Percentiles rank a stretch among this genome's conserved stretches.
Conservation (phyloP, 2,329 filamentous ascomycete genomes). For the Dactylellina drechsleri region DNA sequence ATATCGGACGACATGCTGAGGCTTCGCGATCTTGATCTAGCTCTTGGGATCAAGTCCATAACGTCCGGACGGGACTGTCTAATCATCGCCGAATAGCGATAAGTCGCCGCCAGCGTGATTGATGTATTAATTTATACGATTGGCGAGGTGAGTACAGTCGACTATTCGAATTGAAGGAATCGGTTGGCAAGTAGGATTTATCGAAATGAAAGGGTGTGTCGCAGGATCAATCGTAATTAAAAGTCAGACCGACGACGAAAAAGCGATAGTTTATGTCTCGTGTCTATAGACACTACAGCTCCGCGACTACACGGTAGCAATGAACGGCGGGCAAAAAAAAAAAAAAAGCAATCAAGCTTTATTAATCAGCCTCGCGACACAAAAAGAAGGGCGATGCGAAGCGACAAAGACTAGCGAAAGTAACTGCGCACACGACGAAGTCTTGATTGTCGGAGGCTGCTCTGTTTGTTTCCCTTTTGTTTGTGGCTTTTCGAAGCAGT, state of each 20-base stretch:
- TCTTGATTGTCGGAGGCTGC: too few species aligned
- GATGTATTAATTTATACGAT: not conserved
- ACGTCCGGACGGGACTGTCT: slow-evolving; percentile 49
- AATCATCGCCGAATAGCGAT: slow-evolving; percentile 24
- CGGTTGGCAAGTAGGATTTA: too few species aligned
- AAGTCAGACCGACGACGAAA: slow-evolving; percentile 4
- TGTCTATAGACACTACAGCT: slow-evolving; percentile 4
- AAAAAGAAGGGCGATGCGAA: slow-evolving; percentile 48
- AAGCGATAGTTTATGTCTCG: not conserved
- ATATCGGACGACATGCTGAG: slow-evolving; percentile 51
- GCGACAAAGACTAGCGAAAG: not conserved
- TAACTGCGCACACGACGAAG: not conserved
- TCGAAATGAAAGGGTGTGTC: not conserved
- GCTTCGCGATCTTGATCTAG: slow-evolving; percentile 46
- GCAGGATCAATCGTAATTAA: slow-evolving; percentile 26
- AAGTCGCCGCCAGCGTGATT: not conserved
- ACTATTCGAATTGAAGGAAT: too few species aligned
- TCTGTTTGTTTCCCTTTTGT: too few species aligned
- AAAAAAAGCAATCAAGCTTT: slow-evolving; percentile 43
- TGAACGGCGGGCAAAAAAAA: slow-evolving; percentile 29
- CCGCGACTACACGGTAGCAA: slow-evolving; percentile 38
- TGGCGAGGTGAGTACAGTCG: too few species aligned
- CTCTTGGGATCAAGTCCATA: slow-evolving; percentile 35
- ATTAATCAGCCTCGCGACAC: slow-evolving; percentile 27
- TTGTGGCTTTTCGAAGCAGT: too few species aligned